These are phyloP conservation scores for Termitomyces sp. DNA, from an alignment of 768 basidiomycete species.

Conservation along the genomic window DNA sequence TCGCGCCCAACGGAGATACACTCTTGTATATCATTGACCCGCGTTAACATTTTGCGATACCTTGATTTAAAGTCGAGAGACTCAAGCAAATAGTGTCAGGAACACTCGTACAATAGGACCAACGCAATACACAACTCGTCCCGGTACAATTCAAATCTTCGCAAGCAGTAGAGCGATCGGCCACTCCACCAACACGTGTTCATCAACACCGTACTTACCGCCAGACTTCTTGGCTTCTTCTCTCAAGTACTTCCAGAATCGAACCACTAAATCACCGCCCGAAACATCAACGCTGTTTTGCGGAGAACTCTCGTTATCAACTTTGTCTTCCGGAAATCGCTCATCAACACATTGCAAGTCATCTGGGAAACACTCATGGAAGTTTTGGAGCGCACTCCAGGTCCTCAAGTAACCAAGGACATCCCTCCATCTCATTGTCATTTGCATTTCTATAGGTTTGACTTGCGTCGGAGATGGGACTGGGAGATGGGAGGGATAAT, in stretches of 20 bases:
- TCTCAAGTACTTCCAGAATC: slow-evolving; percentile 55
- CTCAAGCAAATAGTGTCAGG: background rate
- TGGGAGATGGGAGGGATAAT: slow-evolving; percentile 11
- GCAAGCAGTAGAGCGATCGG: slow-evolving; percentile 40
- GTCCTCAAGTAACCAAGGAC: slow-evolving; percentile 67
- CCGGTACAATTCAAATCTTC: slow-evolving; percentile 10
- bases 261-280: slow-evolving; percentile 59
- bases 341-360: slow-evolving; percentile 35
- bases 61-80: background rate
- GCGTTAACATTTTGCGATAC: background rate
- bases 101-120: background rate
- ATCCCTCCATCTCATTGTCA: slow-evolving; percentile 58
- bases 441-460: slow-evolving; percentile 48
- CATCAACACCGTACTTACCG: slow-evolving; percentile 28
- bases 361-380: slow-evolving; percentile 54
- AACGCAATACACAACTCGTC: background rate
- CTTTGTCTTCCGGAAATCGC: slow-evolving; percentile 29
- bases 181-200: slow-evolving; percentile 43
- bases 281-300: slow-evolving; percentile 18
- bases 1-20: too few relatives aligned
- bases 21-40: background rate
- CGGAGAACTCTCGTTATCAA: background rate
- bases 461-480: slow-evolving; percentile 17
- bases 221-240: slow-evolving; percentile 27
- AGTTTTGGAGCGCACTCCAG: slow-evolving; percentile 65